Conservation (phyloP, 176 grass and related monocot species). For the Triticum aestivum region DNA sequence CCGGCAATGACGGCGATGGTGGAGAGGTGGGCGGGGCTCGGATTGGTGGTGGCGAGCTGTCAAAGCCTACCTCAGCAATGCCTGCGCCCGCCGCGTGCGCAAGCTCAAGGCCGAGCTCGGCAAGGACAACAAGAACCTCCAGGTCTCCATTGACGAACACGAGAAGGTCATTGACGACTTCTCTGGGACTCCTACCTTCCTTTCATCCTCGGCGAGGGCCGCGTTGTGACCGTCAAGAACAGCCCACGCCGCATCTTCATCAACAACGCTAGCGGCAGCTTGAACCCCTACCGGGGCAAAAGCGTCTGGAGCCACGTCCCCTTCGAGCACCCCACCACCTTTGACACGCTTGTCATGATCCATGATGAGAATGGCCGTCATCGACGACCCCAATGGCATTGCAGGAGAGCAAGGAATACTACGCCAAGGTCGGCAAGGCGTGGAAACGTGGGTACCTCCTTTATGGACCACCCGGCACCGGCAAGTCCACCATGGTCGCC, state of each 20-base stretch:
- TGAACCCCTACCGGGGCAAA: not conserved
- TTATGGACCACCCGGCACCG: not conserved
- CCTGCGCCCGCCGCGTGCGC: not conserved
- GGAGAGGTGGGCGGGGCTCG: too few relatives aligned
- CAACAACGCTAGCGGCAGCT: conserved; percentile 8
- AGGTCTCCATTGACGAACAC: not conserved
- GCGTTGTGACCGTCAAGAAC: not conserved
- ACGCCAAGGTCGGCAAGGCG: not conserved
- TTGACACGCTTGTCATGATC: conserved; percentile 54
- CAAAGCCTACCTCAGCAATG: too few relatives aligned
- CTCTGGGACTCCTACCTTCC: not conserved
- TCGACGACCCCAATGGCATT: not conserved
- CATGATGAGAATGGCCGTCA: not conserved
- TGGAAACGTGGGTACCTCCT: not conserved
- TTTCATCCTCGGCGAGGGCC: conserved; percentile 6
- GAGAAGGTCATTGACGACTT: too few relatives aligned
- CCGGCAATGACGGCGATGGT: too few relatives aligned
- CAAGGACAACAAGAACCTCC: not conserved
- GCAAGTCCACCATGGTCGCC: not conserved
- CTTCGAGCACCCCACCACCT: conserved; percentile 45
- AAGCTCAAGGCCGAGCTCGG: conserved; percentile 45
- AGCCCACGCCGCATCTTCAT: conserved; percentile 27
- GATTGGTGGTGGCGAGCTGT: too few relatives aligned
- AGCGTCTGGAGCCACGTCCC: not conserved
- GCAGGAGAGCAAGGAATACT: not conserved